These are phyloP conservation scores for Blastocystis sp. DNA, from an alignment of 352 stramenopile species.

Conservation along the genomic window DNA sequence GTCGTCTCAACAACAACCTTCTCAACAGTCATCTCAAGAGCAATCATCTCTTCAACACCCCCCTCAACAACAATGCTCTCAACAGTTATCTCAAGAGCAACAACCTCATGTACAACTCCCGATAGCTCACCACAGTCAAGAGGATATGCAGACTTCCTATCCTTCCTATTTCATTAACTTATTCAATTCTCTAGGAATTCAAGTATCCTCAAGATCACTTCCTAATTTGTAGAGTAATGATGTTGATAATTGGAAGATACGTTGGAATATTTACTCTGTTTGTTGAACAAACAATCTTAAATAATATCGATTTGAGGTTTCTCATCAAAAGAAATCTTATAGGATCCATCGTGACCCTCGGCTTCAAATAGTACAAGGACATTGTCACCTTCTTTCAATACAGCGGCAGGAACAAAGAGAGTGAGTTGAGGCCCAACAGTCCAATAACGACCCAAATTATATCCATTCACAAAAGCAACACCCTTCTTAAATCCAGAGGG, in stretches of 20 bases:
- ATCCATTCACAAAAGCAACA: conserved; percentile 60
- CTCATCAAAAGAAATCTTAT: conserved; percentile 28
- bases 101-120: too few relatives aligned
- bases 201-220: background rate
- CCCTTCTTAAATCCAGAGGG: conserved; percentile 60
- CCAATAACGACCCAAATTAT: conserved; percentile 61
- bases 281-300: conserved; percentile 22
- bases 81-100: too few relatives aligned
- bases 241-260: background rate
- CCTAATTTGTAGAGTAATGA: background rate
- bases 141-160: too few relatives aligned
- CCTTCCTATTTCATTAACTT: background rate
- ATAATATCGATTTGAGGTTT: conserved; percentile 53
- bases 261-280: background rate
- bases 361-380: conserved; percentile 52
- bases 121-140: too few relatives aligned
- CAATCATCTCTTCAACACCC: too few relatives aligned
- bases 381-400: conserved; percentile 62
- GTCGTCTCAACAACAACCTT: too few relatives aligned
- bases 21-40: too few relatives aligned
- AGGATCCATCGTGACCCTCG: conserved; percentile 18
- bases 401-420: conserved; percentile 43
- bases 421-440: conserved; percentile 59
- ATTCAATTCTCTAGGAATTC: background rate
- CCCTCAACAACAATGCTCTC: too few relatives aligned